Evolutionary conservation across 2,329 filamentous ascomycete genomes (phyloP).

Genomic region (Cercospora sojina): DNA sequence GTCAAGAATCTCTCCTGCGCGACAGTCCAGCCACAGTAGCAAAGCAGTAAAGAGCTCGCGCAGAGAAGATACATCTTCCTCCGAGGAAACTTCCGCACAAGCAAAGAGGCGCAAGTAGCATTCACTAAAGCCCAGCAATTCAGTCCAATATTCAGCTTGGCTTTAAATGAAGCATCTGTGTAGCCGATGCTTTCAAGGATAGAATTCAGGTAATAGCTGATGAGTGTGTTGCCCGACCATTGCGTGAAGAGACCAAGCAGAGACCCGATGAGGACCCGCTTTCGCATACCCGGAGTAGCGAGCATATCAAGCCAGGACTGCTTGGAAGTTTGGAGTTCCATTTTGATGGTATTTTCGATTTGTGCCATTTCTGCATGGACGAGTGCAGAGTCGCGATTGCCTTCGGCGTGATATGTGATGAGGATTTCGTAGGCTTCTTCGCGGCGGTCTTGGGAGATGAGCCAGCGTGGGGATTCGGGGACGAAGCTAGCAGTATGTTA

Average conservation of each 20-base stretch:
- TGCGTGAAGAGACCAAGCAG: constrained; percentile 41
- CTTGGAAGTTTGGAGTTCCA: constrained; percentile 53
- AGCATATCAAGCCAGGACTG: constrained; percentile 37
- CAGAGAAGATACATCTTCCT: constrained; percentile 46
- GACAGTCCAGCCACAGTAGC: constrained; percentile 45
- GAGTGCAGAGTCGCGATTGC: constrained; percentile 57
- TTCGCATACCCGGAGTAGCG: constrained; percentile 32
- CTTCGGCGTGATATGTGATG: constrained; percentile 62
- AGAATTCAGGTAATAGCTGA: constrained; percentile 34
- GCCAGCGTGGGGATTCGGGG: constrained; percentile 48
- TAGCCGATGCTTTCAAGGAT: constrained; percentile 42
- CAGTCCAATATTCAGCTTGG: constrained; percentile 43
- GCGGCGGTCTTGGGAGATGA: constrained; percentile 47
- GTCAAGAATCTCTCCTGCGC: constrained; percentile 10
- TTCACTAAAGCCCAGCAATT: constrained; percentile 43
- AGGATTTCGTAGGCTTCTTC: constrained; percentile 52
- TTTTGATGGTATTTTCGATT: constrained; percentile 57
- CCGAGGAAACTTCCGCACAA: constrained; percentile 45
- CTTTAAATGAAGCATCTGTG: constrained; percentile 37
- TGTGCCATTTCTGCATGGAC: constrained; percentile 66
- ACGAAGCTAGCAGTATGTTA: constrained; percentile 42
- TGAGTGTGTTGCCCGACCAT: constrained; percentile 44
- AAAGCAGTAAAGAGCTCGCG: constrained; percentile 45
- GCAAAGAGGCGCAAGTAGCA: constrained; percentile 41
- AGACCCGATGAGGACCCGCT: constrained; percentile 41